These are phyloP conservation scores for Jacaranda copaia DNA, from an alignment of 257 asterid genomes.

Conservation along the genomic window DNA sequence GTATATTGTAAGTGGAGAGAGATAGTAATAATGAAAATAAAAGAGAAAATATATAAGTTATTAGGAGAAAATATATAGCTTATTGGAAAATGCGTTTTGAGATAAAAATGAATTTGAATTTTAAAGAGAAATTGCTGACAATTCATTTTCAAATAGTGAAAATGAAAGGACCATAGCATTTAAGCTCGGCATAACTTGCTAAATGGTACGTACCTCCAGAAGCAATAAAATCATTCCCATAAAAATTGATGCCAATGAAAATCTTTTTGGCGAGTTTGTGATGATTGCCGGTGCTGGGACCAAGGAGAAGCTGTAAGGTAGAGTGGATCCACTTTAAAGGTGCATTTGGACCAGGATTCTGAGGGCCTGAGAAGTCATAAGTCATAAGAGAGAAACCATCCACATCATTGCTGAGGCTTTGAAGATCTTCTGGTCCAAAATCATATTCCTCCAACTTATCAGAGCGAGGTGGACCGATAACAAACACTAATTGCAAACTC, in stretches of 20 bases:
- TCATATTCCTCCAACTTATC: slow-evolving; percentile 69
- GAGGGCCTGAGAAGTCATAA: slow-evolving; percentile 92
- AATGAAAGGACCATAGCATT: too few species aligned
- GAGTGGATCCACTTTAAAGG: slow-evolving; percentile 88
- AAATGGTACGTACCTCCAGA: slow-evolving; percentile 71
- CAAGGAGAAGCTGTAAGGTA: slow-evolving; percentile 66
- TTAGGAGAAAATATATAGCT: too few species aligned
- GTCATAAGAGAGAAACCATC: slow-evolving; percentile 98
- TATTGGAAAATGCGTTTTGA: too few species aligned
- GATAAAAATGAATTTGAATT: too few species aligned
- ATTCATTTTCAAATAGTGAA: too few species aligned
- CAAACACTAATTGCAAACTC: slow-evolving; percentile 74
- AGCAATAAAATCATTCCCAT: slow-evolving; percentile 81
- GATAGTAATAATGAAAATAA: too few species aligned
- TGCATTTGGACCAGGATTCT: slow-evolving; percentile 97
- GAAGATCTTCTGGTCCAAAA: slow-evolving; percentile 86
- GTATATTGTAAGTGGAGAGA: too few species aligned
- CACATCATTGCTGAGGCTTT: slow-evolving; percentile 58
- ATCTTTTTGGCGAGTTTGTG: slow-evolving; percentile 59
- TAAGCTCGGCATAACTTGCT: too few species aligned
- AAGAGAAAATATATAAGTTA: too few species aligned
- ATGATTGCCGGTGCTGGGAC: slow-evolving; percentile 38
- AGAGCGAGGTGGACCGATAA: slow-evolving; percentile 88
- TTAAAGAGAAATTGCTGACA: too few species aligned
- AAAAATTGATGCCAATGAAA: slow-evolving; percentile 84